Evolutionary conservation across 2,329 filamentous ascomycete species (phyloP), one percentile per base, ranked within the genome.

Genomic region (Pestalotiopsis sp.): DNA sequence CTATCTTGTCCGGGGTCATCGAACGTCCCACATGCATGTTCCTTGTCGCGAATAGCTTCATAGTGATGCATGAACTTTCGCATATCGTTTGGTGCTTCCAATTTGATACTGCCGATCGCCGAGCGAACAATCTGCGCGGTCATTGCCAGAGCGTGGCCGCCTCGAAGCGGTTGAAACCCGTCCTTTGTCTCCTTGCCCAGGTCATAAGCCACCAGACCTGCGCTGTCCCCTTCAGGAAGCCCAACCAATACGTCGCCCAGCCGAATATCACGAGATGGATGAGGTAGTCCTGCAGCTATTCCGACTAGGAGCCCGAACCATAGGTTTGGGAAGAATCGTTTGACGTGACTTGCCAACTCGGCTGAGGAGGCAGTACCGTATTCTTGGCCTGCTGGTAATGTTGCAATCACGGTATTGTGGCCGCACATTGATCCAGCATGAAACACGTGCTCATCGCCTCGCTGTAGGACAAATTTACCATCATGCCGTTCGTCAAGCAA

Each of bases 201-300:
- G 1, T 78, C 75, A 36, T 81, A 82, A 0, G 77, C 72, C 1
- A 81, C 60, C 0, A 81, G 57, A 0, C 72, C 78, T 0, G 77
- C 68, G 17, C 69, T 73, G 0, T 78, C 73, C 0, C 73, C 71
- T 0, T 74, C 65, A 0, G 75, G 68, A 2, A 79, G 60, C 6
- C 72, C 76, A 1, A 82, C 77, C 4, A 82, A 74, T 0, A 82
- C 74, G 70, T 82, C 78, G 1, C 80, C 80, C n/a, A 82, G 74
- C 3, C 80, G 77, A 13, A 82, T 82, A 69, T 82, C 80, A 2
- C 72, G 71, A 1, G 74, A 72, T 0, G 78, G 77, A 36, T 77
- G 72, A 0, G 78, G 80, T 2, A 82, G 74, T 0, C 80, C 80
- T 0, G 78, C 76, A 4, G 77, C 78, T 11, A 82, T 74, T 27